Conservation (phyloP, 192 early-diverging fungal species). For the Paraglomus brasilianum region DNA sequence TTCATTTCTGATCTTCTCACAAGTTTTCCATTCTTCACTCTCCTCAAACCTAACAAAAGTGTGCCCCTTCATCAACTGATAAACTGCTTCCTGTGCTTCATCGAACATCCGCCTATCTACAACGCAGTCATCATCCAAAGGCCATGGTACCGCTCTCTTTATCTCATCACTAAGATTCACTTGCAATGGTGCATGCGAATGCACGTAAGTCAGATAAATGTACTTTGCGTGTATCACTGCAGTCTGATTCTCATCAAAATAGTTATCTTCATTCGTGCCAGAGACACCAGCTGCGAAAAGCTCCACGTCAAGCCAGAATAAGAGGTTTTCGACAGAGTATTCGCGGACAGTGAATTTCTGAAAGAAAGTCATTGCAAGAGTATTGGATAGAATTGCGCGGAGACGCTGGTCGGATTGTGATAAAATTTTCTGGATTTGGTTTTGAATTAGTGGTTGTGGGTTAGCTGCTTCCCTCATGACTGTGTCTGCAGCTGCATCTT, state of each 20-base stretch:
- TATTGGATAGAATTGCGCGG: constrained; percentile 44
- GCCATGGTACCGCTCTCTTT: constrained; percentile 71
- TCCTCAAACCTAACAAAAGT: constrained; percentile 73
- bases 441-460: too few species aligned
- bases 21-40: constrained; percentile 45
- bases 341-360: constrained; percentile 67
- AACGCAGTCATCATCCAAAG: constrained; percentile 52
- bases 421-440: background rate
- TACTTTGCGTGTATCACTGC: constrained; percentile 56
- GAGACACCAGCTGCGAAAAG: constrained; percentile 48
- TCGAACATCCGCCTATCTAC: constrained; percentile 74
- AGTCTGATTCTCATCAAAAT: constrained; percentile 32
- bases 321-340: constrained; percentile 73
- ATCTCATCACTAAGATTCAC: constrained; percentile 73
- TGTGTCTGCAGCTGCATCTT: too few species aligned
- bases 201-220: constrained; percentile 78
- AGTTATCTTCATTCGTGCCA: constrained; percentile 14
- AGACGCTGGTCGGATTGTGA: constrained; percentile 46
- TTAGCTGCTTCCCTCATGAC: too few species aligned
- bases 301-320: constrained; percentile 88
- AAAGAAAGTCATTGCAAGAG: constrained; percentile 43
- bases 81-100: constrained; percentile 74
- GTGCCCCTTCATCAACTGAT: constrained; percentile 73
- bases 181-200: constrained; percentile 61
- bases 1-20: constrained; percentile 42